Base-by-base conservation (phyloP, 176 grass and related monocot genomes). In the Zizania latifolia region DNA sequence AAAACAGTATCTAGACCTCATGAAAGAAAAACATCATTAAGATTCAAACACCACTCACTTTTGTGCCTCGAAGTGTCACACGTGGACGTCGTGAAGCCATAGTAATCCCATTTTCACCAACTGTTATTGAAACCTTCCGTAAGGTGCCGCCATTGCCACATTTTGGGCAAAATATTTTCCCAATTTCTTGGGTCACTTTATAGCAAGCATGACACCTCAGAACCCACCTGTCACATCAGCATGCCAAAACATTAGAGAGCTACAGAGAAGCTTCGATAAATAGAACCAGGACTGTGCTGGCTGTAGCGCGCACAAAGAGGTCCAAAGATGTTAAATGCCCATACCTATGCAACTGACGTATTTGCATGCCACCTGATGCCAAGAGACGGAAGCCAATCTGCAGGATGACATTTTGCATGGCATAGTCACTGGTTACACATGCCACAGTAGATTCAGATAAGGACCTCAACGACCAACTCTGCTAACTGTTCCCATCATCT, bases 351-450 rank as follows among this genome's bases (percentile, higher is more conserved):
- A 99, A 78, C 45, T 92, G 82, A 3, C 89, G 85, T 65, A 95
- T 92, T 67, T 99, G 96, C 96, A 99, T 99, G 50, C 96, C 96
- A 55, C 92, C 92, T 71, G 92, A 85, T 31, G 96, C 96, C 65
- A 95, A 81, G 36, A 99, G 80, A 32, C 91, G 89, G 8, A 99
- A 86, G 58, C 96, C 96, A 81, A 99, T 95, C 76, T 95, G 96
- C 53, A 99, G 64, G 58, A 99, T 81, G 83, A 99, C 96, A 78
- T 99, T 99, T 80, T 99, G 95, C 95, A 99, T 99, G 35, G 95
- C 95, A 67, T 90, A 99, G 31, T 99, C 95, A 74, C 88, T 86
- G 37, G 95, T 99, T 71, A 92, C 54, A 65, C 95, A 99, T 2
- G 95, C 95, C 33, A 99, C 73, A 77, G 84, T 92, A 5, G 95